Conservation (phyloP, 495 filamentous ascomycete species). For the Hypoxylon crocopeplum region DNA sequence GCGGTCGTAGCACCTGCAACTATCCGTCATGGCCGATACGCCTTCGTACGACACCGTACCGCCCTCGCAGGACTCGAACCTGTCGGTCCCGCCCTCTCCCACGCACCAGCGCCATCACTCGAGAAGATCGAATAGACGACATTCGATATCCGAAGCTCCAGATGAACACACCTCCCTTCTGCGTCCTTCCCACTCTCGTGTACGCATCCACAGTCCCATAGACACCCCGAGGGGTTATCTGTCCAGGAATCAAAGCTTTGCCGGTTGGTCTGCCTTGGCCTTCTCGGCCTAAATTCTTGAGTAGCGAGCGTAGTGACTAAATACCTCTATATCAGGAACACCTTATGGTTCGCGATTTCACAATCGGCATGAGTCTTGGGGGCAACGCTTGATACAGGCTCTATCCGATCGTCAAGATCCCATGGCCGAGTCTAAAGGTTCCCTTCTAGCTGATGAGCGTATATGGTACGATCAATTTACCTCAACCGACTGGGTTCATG, state of each 20-base stretch:
- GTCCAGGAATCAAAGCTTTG: constrained; percentile 57
- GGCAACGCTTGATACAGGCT: constrained; percentile 59
- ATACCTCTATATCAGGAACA: constrained; percentile 28
- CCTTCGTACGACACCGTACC: constrained; percentile 10
- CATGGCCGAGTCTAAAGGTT: constrained; percentile 65
- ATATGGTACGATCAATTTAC: constrained; percentile 99
- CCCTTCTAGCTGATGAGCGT: constrained; percentile 76
- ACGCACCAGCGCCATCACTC: constrained; percentile 24
- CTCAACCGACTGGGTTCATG: constrained; percentile 97
- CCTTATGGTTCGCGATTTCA: constrained; percentile 59
- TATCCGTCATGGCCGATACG: constrained; percentile 22
- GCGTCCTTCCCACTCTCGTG: constrained; percentile 44
- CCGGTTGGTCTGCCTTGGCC: constrained; percentile 41
- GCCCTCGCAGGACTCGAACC: constrained; percentile 17
- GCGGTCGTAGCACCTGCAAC: background rate
- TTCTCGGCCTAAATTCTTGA: background rate
- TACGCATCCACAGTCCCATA: constrained; percentile 51
- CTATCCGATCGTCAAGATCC: constrained; percentile 55
- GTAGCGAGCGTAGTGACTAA: background rate
- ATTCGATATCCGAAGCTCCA: constrained; percentile 44
- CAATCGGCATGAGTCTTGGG: constrained; percentile 69
- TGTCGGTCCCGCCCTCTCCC: constrained; percentile 27
- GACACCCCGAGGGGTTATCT: constrained; percentile 47
- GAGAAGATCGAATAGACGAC: constrained; percentile 27
- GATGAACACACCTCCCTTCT: constrained; percentile 59